phyloP scores from a whole-genome alignment of 352 stramenopile genomes.

The Peronospora farinosa region DNA sequence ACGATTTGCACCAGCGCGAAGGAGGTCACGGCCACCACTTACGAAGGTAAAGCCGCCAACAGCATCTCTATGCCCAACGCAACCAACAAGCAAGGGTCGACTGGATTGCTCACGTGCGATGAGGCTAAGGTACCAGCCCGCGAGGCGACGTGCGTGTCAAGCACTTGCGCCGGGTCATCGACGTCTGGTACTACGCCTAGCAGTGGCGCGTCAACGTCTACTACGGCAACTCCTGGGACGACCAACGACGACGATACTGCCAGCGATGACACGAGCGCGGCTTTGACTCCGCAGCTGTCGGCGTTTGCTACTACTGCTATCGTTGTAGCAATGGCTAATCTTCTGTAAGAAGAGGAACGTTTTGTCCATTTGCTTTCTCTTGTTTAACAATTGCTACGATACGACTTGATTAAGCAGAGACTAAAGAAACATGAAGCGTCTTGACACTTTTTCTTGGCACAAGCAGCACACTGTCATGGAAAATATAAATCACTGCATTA shows the following conservation, averaged over 20 bases:
- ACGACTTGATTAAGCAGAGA: no score
- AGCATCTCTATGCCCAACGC: constrained; percentile 34
- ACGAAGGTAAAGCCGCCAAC: constrained; percentile 18
- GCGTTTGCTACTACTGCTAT: constrained; percentile 7
- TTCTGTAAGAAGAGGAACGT: not conserved
- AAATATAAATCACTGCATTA: no score
- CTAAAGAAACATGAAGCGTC: no score
- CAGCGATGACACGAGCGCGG: constrained; percentile 19
- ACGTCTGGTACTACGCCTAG: constrained; percentile 7
- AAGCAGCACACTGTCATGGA: no score
- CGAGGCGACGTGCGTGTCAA: constrained; percentile 21
- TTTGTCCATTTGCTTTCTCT: no score
- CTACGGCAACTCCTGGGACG: no score
- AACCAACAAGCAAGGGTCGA: constrained; percentile 24
- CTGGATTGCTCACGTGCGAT: constrained; percentile 18
- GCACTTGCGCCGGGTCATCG: constrained; percentile 7
- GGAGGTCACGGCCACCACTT: constrained; percentile 18
- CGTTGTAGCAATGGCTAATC: constrained; percentile 3
- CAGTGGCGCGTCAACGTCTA: constrained; percentile 1
- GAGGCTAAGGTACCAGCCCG: constrained; percentile 18
- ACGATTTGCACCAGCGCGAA: constrained; percentile 22
- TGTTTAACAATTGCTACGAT: no score
- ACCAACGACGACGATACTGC: not conserved
- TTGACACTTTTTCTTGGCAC: no score
- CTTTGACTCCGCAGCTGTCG: constrained; percentile 11